Percentiles rank a stretch among this genome's conserved stretches.
Conservation (phyloP, 441 rosid genomes). For the California macrophylla region DNA sequence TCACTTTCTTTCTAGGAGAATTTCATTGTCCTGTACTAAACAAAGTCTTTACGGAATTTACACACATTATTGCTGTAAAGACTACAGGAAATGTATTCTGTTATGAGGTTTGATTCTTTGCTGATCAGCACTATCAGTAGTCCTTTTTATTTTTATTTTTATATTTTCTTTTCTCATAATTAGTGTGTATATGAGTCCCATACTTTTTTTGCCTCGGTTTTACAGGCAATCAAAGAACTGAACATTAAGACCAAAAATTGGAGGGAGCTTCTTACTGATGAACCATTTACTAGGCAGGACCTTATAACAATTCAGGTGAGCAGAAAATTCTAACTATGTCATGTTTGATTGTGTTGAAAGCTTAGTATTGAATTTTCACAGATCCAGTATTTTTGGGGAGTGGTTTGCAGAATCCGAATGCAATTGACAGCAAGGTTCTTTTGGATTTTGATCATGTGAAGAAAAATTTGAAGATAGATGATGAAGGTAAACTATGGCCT, state of each 20-base stretch:
- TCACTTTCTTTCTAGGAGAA: conserved; percentile 47
- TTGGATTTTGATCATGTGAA: conserved; percentile 87
- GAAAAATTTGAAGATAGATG: conserved; percentile 61
- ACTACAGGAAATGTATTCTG: conserved; percentile 83
- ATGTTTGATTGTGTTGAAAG: conserved; percentile 15
- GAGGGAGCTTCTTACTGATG: conserved; percentile 85
- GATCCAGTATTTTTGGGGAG: background rate
- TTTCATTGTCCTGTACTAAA: conserved; percentile 79
- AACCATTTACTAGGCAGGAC: conserved; percentile 65
- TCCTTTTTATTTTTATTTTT: conserved; percentile 6
- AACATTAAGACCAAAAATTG: conserved; percentile 87
- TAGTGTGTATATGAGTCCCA: conserved; percentile 9
- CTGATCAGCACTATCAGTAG: conserved; percentile 8
- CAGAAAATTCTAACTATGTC: background rate
- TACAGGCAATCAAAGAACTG: conserved; percentile 74
- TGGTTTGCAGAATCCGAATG: conserved; percentile 63
- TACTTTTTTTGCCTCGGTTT: conserved; percentile 16
- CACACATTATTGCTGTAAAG: conserved; percentile 83
- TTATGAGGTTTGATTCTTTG: conserved; percentile 47
- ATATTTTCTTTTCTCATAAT: conserved; percentile 8
- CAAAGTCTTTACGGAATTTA: conserved; percentile 86
- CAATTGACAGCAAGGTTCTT: conserved; percentile 51
- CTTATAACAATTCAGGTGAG: conserved; percentile 75
- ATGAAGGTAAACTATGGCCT: conserved; percentile 48
- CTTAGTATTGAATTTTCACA: conserved; percentile 14